phyloP scores from a whole-genome alignment of 2,329 filamentous ascomycete species.

The Diaporthe sp. region DNA sequence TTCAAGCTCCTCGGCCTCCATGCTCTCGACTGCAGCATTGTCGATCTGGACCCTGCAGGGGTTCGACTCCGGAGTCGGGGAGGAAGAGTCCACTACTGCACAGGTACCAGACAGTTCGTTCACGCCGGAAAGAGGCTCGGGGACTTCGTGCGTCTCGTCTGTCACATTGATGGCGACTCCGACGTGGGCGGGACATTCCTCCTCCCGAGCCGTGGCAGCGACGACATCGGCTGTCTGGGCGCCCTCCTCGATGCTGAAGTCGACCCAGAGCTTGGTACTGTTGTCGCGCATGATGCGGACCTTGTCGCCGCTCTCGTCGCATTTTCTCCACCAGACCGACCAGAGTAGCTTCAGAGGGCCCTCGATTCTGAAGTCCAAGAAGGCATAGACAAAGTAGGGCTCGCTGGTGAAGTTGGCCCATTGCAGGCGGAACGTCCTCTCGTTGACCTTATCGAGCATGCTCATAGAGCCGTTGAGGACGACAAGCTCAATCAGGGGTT shows the following conservation, averaged over 20 bases:
- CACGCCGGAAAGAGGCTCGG: too few species aligned
- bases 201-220: not conserved
- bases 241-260: not conserved
- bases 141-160: not conserved
- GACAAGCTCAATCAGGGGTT: not conserved
- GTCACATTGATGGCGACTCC: slow-evolving; percentile 1
- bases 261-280: not conserved
- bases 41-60: not conserved
- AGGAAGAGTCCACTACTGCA: not conserved
- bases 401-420: not conserved
- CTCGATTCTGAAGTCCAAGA: not conserved
- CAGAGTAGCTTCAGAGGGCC: not conserved
- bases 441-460: not conserved
- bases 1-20: not conserved
- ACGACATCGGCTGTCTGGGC: not conserved
- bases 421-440: not conserved
- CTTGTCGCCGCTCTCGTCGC: not conserved
- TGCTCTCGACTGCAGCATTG: not conserved
- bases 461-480: not conserved
- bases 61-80: not conserved
- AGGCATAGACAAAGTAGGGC: not conserved
- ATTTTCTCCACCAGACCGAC: not conserved
- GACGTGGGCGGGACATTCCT: not conserved
- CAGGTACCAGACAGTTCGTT: not conserved
- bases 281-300: not conserved